Conservation (phyloP, 306 rosid species). For the Rosa rugosa region DNA sequence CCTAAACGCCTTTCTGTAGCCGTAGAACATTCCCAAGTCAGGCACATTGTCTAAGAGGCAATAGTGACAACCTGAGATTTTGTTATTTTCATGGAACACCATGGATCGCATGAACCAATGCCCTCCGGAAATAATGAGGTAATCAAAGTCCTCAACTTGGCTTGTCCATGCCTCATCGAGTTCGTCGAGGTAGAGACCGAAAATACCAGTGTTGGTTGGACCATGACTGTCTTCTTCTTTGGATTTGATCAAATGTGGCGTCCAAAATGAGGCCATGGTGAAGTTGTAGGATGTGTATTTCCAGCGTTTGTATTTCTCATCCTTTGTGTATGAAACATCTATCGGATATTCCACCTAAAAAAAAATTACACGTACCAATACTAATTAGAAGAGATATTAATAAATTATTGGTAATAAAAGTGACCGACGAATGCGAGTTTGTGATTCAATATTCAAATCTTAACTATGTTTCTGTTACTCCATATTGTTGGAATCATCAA, state of each 20-base stretch:
- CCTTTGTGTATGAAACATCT: conserved; percentile 55
- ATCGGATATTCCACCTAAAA: conserved; percentile 80
- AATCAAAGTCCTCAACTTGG: conserved; percentile 55
- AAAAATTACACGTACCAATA: neutral
- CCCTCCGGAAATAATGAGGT: conserved; percentile 64
- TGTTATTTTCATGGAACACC: conserved; percentile 49
- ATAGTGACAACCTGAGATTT: conserved; percentile 62
- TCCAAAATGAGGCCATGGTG: conserved; percentile 75
- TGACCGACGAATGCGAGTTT: neutral
- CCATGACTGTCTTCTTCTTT: conserved; percentile 43
- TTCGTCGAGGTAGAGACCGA: conserved; percentile 76
- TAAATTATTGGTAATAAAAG: neutral
- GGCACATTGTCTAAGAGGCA: conserved; percentile 62
- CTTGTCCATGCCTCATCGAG: conserved; percentile 62
- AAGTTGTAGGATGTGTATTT: conserved; percentile 73
- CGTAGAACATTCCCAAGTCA: conserved; percentile 64
- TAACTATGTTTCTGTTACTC: no score
- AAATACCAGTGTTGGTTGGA: conserved; percentile 50
- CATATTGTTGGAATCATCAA: neutral
- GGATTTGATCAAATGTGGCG: conserved; percentile 72
- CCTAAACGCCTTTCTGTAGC: conserved; percentile 61
- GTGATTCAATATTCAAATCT: neutral
- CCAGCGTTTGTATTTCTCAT: conserved; percentile 65
- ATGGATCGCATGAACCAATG: conserved; percentile 77
- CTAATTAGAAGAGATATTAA: neutral